Conservation (phyloP, 768 basidiomycete genomes). For the Russula lepida region DNA sequence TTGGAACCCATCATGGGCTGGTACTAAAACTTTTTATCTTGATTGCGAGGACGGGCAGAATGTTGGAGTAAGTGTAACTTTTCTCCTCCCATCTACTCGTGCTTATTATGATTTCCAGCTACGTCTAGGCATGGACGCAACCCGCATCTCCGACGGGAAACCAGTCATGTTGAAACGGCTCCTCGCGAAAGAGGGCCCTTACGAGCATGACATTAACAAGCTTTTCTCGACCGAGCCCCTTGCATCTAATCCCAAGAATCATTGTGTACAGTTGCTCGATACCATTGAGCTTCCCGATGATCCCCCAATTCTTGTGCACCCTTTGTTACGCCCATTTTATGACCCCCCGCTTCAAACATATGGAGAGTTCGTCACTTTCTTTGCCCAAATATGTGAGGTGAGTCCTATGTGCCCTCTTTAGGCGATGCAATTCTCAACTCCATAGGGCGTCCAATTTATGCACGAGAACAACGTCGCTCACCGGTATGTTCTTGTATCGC, state of each 20-base stretch:
- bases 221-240: slow-evolving; percentile 18
- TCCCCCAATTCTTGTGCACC: slow-evolving; percentile 21
- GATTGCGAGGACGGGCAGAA: background rate
- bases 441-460: slow-evolving; percentile 8
- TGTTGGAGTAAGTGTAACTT: background rate
- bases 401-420: background rate
- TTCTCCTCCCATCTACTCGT: background rate
- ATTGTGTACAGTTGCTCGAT: slow-evolving; percentile 23
- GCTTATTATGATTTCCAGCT: background rate
- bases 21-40: background rate
- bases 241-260: slow-evolving; percentile 24
- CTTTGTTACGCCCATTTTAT: slow-evolving; percentile 24
- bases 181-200: background rate
- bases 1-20: slow-evolving; percentile 10
- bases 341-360: slow-evolving; percentile 22
- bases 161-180: slow-evolving; percentile 7
- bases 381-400: slow-evolving; percentile 23
- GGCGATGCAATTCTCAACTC: no score
- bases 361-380: slow-evolving; percentile 24
- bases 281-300: background rate
- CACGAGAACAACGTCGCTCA: no score
- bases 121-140: slow-evolving; percentile 7
- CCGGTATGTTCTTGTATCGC: background rate
- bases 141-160: slow-evolving; percentile 6
- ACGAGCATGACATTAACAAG: slow-evolving; percentile 5